Base-by-base conservation (phyloP, 306 rosid genomes). In the Prunus mume region DNA sequence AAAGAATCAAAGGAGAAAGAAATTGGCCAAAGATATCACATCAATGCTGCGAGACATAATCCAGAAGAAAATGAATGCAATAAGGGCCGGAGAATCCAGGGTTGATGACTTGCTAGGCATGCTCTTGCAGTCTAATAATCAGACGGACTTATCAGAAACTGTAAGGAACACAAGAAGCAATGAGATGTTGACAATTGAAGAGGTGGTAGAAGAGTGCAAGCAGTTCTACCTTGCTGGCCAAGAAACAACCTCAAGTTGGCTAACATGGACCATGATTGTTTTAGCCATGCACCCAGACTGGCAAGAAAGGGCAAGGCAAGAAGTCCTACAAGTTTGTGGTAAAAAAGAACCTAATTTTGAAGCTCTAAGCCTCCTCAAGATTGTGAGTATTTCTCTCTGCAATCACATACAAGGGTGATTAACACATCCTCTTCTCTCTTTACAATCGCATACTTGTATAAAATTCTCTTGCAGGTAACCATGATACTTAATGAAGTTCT, bases 231-330 rank as follows among this genome's bases (percentile, higher is more conserved):
- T 86, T 41, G 90, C 85, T 18, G 90, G 88, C 46, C 79, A 88
- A 60, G 91, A 85, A 55, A 88, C 91, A 67, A 79, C 86, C 18
- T 69, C 88, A 34, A 79, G 82, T 73, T 86, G 72, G 88, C 25
- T 83, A 66, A 75, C 81, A 68, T 86, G 86, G 92, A 83, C 82
- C 8, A 52, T 85, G 65, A 75, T 88, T 22, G 86, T 88, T 54
- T 67, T 88, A 34, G 82, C 91, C 24, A 83, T 85, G 80, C 91
- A 85, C 78, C 79, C 79, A 27, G 78, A 74, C 1, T 88, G 82
- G 91, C 91, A 88, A 79, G 86, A 85, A 54, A 83, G 81, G 79
- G 90, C 85, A 68, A 88, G 89, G 79, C 77, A 83, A 28, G 88
- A 88, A 75, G 82, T 84, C 75, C 76, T 79, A 51, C 79, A 70